A percentile compares a stretch with the other conserved stretches of the same genome.
phyloP scores from a whole-genome alignment of 1,284 basidiomycete genomes.

The Cerioporus squamosus region DNA sequence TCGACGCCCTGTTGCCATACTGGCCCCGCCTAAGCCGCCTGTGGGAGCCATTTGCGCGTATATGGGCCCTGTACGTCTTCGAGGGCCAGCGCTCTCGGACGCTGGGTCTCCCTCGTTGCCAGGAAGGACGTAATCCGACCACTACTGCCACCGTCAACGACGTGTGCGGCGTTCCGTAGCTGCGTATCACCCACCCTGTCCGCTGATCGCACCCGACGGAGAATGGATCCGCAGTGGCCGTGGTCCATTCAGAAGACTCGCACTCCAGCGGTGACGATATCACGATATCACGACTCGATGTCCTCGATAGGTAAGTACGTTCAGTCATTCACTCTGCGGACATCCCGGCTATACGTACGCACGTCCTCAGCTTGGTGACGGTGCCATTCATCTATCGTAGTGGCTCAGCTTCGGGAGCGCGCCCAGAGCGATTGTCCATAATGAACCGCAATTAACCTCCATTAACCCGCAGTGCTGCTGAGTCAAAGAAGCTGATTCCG shows the following conservation, averaged over 20 bases:
- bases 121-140: constrained; percentile 4
- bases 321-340: neutral
- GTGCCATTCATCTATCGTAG: neutral
- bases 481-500: constrained; percentile 6
- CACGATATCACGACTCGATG: no score
- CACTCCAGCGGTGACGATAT: no score
- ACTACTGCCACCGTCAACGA: constrained; percentile 2
- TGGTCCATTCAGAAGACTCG: no score
- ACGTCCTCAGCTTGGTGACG: neutral
- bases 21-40: neutral
- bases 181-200: neutral
- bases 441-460: constrained; percentile 8
- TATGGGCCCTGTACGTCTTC: neutral
- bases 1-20: constrained; percentile 8
- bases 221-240: no score
- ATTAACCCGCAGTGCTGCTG: neutral
- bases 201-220: constrained; percentile 10
- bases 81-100: neutral
- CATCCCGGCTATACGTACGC: constrained; percentile 4
- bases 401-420: neutral
- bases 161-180: constrained; percentile 9
- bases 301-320: no score
- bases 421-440: neutral
- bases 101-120: constrained; percentile 9
- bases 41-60: constrained; percentile 1